Conservation (phyloP, 2,329 filamentous ascomycete genomes). For the Periconia sp. region DNA sequence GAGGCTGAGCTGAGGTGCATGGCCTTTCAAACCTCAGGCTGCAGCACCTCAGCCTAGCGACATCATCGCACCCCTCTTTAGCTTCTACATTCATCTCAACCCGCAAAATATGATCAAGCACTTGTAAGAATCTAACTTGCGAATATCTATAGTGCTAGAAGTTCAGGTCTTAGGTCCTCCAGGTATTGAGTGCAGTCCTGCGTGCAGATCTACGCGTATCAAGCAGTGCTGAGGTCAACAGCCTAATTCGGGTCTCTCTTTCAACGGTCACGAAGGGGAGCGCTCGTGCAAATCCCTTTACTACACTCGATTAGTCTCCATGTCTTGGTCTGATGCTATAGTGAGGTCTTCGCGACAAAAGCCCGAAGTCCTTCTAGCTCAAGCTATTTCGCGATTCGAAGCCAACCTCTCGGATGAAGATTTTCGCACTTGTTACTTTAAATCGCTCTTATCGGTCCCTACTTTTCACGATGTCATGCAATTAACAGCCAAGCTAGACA, state of each 20-base stretch:
- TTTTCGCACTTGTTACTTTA: constrained; percentile 27
- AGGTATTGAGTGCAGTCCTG: constrained; percentile 2
- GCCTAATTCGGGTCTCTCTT: constrained; percentile 1
- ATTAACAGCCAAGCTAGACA: constrained; percentile 49
- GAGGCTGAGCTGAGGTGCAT: too few relatives aligned
- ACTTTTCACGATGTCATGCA: constrained; percentile 47
- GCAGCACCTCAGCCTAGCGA: too few relatives aligned
- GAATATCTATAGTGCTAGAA: constrained; percentile 3
- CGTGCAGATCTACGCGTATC: not conserved
- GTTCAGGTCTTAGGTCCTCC: not conserved
- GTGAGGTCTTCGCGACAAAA: constrained; percentile 30
- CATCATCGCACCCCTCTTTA: too few relatives aligned
- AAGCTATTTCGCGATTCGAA: constrained; percentile 51
- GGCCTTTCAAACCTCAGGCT: too few relatives aligned
- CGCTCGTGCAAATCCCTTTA: not conserved
- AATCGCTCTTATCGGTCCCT: constrained; percentile 29
- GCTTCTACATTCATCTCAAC: too few relatives aligned
- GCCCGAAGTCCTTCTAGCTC: constrained; percentile 48
- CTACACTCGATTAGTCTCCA: constrained; percentile 6
- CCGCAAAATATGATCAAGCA: too few relatives aligned
- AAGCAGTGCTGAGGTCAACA: constrained; percentile 1
- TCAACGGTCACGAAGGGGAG: too few relatives aligned
- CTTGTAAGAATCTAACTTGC: too few relatives aligned
- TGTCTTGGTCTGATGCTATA: constrained; percentile 12
- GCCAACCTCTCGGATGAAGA: constrained; percentile 42